These are phyloP conservation scores for Sedum album DNA, from an alignment of 164 flowering plant genomes.

Conservation along the genomic window DNA sequence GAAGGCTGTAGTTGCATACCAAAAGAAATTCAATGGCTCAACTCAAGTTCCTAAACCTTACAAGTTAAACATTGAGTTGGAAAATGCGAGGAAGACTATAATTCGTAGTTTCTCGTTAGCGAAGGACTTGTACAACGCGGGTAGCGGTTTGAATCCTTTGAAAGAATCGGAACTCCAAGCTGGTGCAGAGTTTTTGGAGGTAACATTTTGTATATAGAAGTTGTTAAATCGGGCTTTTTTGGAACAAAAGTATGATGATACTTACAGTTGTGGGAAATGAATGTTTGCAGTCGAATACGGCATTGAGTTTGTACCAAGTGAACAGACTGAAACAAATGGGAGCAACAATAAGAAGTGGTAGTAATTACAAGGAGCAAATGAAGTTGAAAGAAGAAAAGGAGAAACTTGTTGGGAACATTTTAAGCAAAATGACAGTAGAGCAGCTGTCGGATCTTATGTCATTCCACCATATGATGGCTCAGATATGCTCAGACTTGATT, in stretches of 20 bases:
- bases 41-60: constrained; percentile 28
- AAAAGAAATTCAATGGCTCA: constrained; percentile 53
- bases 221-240: too few species aligned
- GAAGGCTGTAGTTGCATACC: constrained; percentile 79
- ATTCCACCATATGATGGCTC: constrained; percentile 78
- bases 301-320: constrained; percentile 70
- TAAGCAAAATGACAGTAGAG: constrained; percentile 85
- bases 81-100: constrained; percentile 60
- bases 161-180: constrained; percentile 57
- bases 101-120: constrained; percentile 75
- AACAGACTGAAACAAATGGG: constrained; percentile 84
- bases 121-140: constrained; percentile 37
- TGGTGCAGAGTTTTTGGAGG: constrained; percentile 91
- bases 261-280: background rate
- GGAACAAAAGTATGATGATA: too few species aligned
- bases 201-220: too few species aligned
- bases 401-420: constrained; percentile 43
- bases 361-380: constrained; percentile 44
- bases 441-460: constrained; percentile 68
- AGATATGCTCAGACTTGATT: constrained; percentile 64
- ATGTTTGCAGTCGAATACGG: constrained; percentile 62
- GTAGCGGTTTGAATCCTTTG: constrained; percentile 20
- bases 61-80: constrained; percentile 65
- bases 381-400: constrained; percentile 58
- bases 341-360: constrained; percentile 82